Base-by-base conservation (phyloP, 2,329 filamentous ascomycete genomes). In the Calonectria hawksworthii region DNA sequence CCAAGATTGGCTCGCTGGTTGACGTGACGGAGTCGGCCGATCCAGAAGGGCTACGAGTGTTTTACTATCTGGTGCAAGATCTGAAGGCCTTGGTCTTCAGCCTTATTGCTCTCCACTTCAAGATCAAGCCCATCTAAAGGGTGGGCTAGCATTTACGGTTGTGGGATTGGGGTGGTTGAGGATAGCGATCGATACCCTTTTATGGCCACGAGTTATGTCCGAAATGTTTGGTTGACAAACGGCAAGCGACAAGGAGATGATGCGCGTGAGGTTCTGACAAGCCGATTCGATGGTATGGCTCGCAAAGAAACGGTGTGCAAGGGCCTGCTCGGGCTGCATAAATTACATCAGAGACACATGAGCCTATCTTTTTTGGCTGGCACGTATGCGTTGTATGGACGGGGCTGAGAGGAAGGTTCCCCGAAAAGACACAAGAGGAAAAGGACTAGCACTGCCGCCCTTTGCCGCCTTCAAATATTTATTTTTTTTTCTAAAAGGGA, bases 41-140 rank as follows among this genome's bases (percentile, higher is more conserved):
- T 83, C 97, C 97, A 2, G 97, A 99, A 86, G 97, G 97, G 36
- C 91, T 99, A 16, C 93, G 97, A 65, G 97, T 99, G 4, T 99
- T 99, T 86, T 99, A 99, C 89, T 99, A 99, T 83, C 93, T 99
- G 10, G 96, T 99, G 7, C 97, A 99, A 84, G 97, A 99, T 83
- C 88, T 99, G 32, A 99, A 99, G 87, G 97, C 97, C 0, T 89
- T 99, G 47, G 95, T 99, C 4, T 99, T 99, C 86, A 98, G 96
- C 69, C 87, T 99, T 78, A 99, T 99, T 81, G 95, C 95, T 3
- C 90, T 99, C 77, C 97, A 99, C 87, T 99, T 99, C 90, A 99
- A 99, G 93, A 95, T 95, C 85, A 95, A 95, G 88, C 93, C 93
- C 3, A 95, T 95, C 79, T 94, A 84, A 85, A 14, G 21, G 26